Percentiles rank a stretch among this genome's conserved stretches.
Evolutionary conservation across 2,329 filamentous ascomycete species (phyloP).

Genomic region (Dothideomycetes sp.): DNA sequence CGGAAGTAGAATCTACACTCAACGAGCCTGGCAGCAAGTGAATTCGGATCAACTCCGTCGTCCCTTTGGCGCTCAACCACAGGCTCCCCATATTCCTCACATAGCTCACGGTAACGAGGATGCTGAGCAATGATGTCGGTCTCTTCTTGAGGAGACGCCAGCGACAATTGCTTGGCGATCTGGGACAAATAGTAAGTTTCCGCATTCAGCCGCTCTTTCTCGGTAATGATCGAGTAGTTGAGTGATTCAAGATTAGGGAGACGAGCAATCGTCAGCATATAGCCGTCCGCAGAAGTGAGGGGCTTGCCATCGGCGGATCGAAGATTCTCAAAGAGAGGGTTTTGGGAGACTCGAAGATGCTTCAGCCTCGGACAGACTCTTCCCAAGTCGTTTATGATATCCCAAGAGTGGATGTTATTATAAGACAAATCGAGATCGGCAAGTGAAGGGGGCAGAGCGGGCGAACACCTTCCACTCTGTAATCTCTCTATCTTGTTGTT

Average conservation of each 20-base stretch:
- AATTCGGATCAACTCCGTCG: slow-evolving; percentile 54
- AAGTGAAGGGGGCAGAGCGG: slow-evolving; percentile 12
- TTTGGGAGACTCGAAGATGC: slow-evolving; percentile 70
- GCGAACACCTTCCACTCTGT: not conserved
- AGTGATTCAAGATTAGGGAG: slow-evolving; percentile 56
- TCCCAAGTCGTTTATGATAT: slow-evolving; percentile 60
- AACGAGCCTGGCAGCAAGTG: slow-evolving; percentile 68
- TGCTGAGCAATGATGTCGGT: slow-evolving; percentile 50
- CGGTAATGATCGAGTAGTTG: slow-evolving; percentile 60
- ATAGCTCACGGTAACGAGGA: slow-evolving; percentile 63
- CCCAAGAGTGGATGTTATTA: slow-evolving; percentile 48
- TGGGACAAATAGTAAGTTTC: slow-evolving; percentile 88
- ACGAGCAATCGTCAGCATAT: slow-evolving; percentile 78
- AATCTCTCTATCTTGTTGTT: slow-evolving; percentile 53
- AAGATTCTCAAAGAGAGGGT: slow-evolving; percentile 65
- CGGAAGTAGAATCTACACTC: slow-evolving; percentile 41
- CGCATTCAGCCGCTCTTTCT: slow-evolving; percentile 70
- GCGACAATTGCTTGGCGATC: slow-evolving; percentile 64
- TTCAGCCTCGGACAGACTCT: slow-evolving; percentile 60
- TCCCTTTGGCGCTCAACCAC: slow-evolving; percentile 39
- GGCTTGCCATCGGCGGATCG: slow-evolving; percentile 26
- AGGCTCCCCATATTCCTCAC: slow-evolving; percentile 64
- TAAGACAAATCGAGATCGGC: slow-evolving; percentile 33
- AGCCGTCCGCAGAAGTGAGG: slow-evolving; percentile 62
- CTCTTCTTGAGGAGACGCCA: slow-evolving; percentile 43